Base-by-base conservation (phyloP, 208 protist species). In the Crithidia thermophila region DNA sequence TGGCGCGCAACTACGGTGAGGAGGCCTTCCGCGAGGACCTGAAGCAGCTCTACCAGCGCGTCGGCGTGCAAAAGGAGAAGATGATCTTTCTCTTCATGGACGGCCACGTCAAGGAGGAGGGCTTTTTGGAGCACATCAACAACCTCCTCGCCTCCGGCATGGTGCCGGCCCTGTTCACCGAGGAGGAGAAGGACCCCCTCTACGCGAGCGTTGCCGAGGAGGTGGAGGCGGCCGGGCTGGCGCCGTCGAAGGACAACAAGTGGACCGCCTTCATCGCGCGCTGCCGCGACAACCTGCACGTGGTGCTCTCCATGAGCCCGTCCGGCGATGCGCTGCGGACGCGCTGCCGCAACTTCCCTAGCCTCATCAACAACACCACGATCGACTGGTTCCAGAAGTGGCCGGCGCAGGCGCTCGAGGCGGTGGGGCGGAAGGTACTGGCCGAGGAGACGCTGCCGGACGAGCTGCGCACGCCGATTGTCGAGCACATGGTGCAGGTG, bases 331-430 rank as follows among this genome's bases (percentile, higher is more conserved):
- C 83, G 27, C 86, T 99, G 49, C 90, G 98, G 37, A 90, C 88
- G 10, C 88, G 98, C 34, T 99, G 98, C 81, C 92, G 98, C 50
- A 98, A 98, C 79, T 99, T 99, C 83, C 98, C 98, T 7, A 98
- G 97, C 59, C 84, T 99, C 33, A 97, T 99, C 72, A 99, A 98
- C 84, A 99, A 98, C 82, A 99, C 97, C 8, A 98, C 98, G 28
- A 99, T 99, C 66, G 99, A 99, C 77, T 99, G 99, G 98, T 99
- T 99, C 77, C 85, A 95, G 64, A 96, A 98, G 75, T 99, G 99
- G 99, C 98, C 98, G 18, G 69, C 94, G 42, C 91, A 99, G 75
- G 98, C 98, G 10, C 91, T 99, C 21, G 68, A 94, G 63, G 93
- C 97, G 16, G 98, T 99, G 11, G 94, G 94, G 31, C 67, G 73